Percentiles rank a stretch among this genome's conserved stretches.
phyloP scores from a whole-genome alignment of 2,329 filamentous ascomycete genomes.

The Fusarium sp. region DNA sequence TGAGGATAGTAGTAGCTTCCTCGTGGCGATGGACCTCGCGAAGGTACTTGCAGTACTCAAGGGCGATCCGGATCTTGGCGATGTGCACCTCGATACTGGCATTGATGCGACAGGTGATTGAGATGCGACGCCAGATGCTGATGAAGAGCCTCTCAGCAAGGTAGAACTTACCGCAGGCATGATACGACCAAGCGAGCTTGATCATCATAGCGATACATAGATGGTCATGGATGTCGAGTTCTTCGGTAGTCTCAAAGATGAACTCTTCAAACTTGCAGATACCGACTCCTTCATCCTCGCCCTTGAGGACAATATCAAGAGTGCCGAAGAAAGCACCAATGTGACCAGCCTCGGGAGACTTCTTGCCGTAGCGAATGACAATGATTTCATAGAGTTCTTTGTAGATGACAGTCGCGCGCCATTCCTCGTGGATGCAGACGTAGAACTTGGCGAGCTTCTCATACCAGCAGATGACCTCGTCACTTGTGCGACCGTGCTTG shows the following conservation, averaged over 20 bases:
- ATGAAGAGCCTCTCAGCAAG: conserved; percentile 56
- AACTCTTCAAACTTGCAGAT: conserved; percentile 51
- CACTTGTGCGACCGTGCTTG: conserved; percentile 51
- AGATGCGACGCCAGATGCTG: conserved; percentile 56
- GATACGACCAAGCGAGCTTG: conserved; percentile 52
- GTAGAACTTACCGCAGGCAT: conserved; percentile 49
- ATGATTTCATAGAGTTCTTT: conserved; percentile 53
- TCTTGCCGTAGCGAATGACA: conserved; percentile 49
- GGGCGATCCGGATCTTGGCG: conserved; percentile 54
- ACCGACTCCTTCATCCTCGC: conserved; percentile 40
- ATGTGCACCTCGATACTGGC: conserved; percentile 51
- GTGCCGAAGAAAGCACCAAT: conserved; percentile 51
- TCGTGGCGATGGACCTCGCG: conserved; percentile 48
- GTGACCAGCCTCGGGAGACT: conserved; percentile 47
- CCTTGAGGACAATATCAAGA: conserved; percentile 52
- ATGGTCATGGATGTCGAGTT: conserved; percentile 50
- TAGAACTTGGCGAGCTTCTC: conserved; percentile 55
- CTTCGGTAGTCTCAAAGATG: conserved; percentile 53
- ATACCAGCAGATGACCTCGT: conserved; percentile 54
- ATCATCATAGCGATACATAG: conserved; percentile 53
- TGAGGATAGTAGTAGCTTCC: conserved; percentile 55
- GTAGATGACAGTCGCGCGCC: conserved; percentile 50
- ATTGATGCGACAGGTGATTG: conserved; percentile 48
- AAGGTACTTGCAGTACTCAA: conserved; percentile 55
- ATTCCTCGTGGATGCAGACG: conserved; percentile 52